Conservation (phyloP, 345 rosid genomes). For the Eucalyptus sp. region DNA sequence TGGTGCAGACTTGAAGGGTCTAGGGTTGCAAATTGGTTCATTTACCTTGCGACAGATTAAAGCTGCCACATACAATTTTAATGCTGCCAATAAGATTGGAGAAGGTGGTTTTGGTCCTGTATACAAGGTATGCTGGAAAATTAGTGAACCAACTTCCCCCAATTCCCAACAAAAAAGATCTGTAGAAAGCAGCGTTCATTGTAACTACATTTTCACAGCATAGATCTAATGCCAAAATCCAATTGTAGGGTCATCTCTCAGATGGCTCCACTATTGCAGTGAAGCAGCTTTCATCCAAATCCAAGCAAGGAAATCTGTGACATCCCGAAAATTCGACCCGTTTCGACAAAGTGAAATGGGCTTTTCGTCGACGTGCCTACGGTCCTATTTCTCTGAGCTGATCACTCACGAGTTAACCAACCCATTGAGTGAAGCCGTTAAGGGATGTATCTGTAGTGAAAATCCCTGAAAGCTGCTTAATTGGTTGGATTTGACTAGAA, state of each 20-base stretch:
- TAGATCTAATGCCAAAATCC: background rate
- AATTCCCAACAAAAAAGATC: background rate
- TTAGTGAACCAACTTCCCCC: background rate
- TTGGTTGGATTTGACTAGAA: no score
- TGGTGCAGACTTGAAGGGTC: background rate
- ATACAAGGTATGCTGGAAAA: background rate
- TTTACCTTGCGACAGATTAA: conserved; percentile 7
- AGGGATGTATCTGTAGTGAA: no score
- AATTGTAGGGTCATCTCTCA: background rate
- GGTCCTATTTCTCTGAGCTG: no score
- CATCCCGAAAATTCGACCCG: no score
- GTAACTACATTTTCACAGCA: background rate
- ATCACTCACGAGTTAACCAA: no score
- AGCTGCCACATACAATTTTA: conserved; percentile 6
- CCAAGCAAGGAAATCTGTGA: conserved; percentile 46
- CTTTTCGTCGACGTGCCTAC: no score
- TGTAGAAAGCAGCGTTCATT: background rate
- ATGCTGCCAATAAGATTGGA: conserved; percentile 1
- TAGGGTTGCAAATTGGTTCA: conserved; percentile 3
- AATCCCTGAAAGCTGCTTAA: no score
- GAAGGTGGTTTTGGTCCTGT: conserved; percentile 12
- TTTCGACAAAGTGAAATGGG: no score
- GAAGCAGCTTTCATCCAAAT: conserved; percentile 59
- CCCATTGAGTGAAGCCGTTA: no score
- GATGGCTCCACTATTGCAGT: conserved; percentile 16